Evolutionary conservation across 2,329 filamentous ascomycete genomes (phyloP), one percentile per base, ranked within the genome.

Genomic region (Dactylonectria estremocensis): DNA sequence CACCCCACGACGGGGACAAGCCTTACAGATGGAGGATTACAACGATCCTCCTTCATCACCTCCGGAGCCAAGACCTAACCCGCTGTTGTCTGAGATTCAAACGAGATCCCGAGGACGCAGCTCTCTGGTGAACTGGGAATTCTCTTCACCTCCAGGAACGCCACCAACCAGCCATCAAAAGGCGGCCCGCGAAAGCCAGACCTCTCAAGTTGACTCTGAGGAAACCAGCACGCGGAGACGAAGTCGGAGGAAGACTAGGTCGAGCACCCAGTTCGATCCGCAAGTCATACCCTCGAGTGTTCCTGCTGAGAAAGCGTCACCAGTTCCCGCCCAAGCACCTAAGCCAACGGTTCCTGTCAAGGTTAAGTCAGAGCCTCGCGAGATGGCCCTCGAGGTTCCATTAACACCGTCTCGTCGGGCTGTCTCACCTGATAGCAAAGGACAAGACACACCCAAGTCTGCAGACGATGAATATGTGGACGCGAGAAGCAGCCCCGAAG

Each of bases 1-100:
- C 1, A 91, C 90, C 1, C 90, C 88, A 5, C 83, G 88, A 53
- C 86, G 88, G 37, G 87, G 87, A 22, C 86, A 88, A 69, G 76
- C 84, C 4, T 67, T 86, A n/a, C 76, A 81, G 2, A 79, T 90
- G 45, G 80, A 84, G n/a, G 85, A 84, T 54, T 81, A 85, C 75
- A 84, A 83, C 2, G 88, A 89, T 57, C 83, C 86, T 4, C 86
- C 88, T 10, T 91, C 89, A 6, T 91, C 89, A 1, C 89, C 89
- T 5, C 88, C 87, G 1, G 83, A 88, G 64, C 84, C 86, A 0
- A 84, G 87, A 57, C 83, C 84, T 9, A 88, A 87, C 62, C 84
- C 86, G 13, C 80, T 89, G 5, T 75, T 86, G 6, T 83, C 84
- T 2, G 86, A 89, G 70, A 87, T 89, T 64, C 82, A 83, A 61